A percentile compares a stretch with the other conserved stretches of the same genome.
Evolutionary conservation across 805 yeast species (phyloP).

Genomic region (Yueomyces sp.): DNA sequence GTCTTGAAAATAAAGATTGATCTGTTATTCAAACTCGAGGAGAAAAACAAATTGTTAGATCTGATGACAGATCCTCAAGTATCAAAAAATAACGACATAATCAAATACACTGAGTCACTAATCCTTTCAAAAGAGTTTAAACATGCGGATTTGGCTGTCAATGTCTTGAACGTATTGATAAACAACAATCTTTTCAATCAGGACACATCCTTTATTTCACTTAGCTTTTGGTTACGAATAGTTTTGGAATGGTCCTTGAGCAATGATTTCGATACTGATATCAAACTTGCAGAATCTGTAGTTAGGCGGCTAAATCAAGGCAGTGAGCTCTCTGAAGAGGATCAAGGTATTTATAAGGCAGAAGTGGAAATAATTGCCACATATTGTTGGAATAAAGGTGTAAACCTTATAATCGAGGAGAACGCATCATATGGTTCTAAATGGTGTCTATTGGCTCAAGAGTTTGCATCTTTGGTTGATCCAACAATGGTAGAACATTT

Average conservation of each 20-base stretch:
- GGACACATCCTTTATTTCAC: background rate
- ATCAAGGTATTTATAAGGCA: constrained; percentile 5
- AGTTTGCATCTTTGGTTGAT: constrained; percentile 17
- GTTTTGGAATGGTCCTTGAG: background rate
- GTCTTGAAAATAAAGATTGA: background rate
- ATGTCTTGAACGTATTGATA: background rate
- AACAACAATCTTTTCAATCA: background rate
- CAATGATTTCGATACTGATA: background rate
- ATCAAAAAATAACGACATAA: background rate
- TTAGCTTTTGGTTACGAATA: background rate
- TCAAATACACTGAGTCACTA: background rate
- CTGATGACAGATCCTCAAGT: background rate
- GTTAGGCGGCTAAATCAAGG: background rate
- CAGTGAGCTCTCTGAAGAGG: background rate
- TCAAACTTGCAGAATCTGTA: background rate
- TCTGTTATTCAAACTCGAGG: background rate
- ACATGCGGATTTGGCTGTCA: background rate
- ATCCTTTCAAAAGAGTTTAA: background rate
- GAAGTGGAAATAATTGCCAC: constrained; percentile 28
- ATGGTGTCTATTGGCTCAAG: constrained; percentile 21
- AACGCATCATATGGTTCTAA: constrained; percentile 10
- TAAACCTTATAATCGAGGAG: constrained; percentile 14
- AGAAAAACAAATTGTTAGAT: background rate
- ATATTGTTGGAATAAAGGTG: constrained; percentile 28
- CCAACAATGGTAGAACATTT: constrained; percentile 15